Conservation (phyloP, 371 early-diverging fungal genomes). For the Entomophthora muscae region DNA sequence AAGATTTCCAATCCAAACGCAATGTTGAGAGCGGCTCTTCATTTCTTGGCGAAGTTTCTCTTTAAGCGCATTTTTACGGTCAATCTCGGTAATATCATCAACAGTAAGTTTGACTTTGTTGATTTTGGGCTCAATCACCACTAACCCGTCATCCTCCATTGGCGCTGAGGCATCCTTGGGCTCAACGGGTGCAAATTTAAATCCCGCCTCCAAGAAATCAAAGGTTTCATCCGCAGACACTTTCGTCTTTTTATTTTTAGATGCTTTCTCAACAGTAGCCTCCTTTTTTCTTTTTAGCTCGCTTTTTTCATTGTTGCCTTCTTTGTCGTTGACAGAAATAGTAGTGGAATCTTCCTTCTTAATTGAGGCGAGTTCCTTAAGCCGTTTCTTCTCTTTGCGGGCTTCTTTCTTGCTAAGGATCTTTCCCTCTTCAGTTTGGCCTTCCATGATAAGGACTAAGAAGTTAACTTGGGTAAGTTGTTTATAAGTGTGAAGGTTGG, state of each 20-base stretch:
- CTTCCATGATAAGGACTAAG: too few species aligned
- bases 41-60: slow-evolving; percentile 16
- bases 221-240: not conserved
- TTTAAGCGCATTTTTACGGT: slow-evolving; percentile 12
- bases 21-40: slow-evolving; percentile 22
- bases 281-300: not conserved
- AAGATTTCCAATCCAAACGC: slow-evolving; percentile 64
- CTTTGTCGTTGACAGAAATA: too few species aligned
- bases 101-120: slow-evolving; percentile 11
- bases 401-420: not conserved
- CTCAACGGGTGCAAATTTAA: not conserved
- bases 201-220: not conserved
- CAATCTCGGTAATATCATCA: slow-evolving; percentile 12
- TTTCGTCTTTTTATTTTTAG: not conserved
- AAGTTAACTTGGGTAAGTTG: too few species aligned
- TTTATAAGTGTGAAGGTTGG: too few species aligned
- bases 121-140: slow-evolving; percentile 14
- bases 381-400: not conserved
- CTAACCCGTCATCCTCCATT: slow-evolving; percentile 14
- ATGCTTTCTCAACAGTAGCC: not conserved
- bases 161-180: slow-evolving; percentile 9
- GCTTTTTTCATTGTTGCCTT: not conserved
- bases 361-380: not conserved
- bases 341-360: too few species aligned
- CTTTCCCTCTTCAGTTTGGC: not conserved